Base-by-base conservation (phyloP, 768 basidiomycete species). In the Termitomyces eurrhizus region DNA sequence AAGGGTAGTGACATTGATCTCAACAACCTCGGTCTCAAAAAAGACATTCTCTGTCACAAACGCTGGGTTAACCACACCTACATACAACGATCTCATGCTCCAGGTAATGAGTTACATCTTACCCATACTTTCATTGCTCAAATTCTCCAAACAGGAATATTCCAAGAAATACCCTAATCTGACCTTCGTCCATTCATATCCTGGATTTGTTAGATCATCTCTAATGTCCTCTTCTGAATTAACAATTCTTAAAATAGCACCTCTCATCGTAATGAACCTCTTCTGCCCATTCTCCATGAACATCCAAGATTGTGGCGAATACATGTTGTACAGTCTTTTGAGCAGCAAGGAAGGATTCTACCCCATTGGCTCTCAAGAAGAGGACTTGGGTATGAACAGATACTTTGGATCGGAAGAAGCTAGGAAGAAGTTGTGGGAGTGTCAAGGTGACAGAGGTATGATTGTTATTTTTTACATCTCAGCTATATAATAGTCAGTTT, bases 41-140 rank as follows among this genome's bases (percentile, higher is more conserved):
- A 79, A 78, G 68, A 66, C 56, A 41, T 81, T 71, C 65, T 70
- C 65, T 2, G 26, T 75, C 0, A 16, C 60, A 2, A 74, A 70
- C 3, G 75, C 77, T 1, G 72, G 66, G 0, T n/a, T 64, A 18
- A 35, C 65, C 3, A 70, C 72, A 0, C 67, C 72, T 29, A 74
- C 77, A 0, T 80, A 80, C 59, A 80, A 73, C 60, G 78, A 82
- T 66, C 65, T 77, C 32, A 75, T 77, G 74, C 58, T 80, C 29
- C 70, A 78, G 72, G 80, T 78, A 52, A 37, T 59, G 16, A 8
- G 48, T 35, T 16, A 29, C 14, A 39, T 5, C 18, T 18, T 1
- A 26, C 2, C 12, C 14, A 7, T 3, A 12, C 45, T 36, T 18
- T 21, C 18, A 16, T 42, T 21, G 8, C 5, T 52, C 35, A 37